Base-by-base conservation (phyloP, 176 grass and related monocot genomes). In the Musa beccarii region DNA sequence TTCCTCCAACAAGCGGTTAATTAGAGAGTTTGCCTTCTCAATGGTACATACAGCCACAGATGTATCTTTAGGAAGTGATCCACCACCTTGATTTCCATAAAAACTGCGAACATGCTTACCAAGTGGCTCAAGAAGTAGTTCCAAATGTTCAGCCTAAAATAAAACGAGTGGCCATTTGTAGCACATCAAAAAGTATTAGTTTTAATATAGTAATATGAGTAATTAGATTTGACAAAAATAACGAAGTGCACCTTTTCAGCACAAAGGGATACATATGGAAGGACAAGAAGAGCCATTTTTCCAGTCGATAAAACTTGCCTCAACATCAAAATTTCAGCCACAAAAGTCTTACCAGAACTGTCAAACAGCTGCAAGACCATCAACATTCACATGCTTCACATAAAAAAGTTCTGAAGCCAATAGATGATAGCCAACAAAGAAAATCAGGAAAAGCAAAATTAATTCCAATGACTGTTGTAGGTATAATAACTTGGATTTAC, bases 341-440 rank as follows among this genome's bases (percentile, higher is more conserved):
- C 90, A 85, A 98, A 98, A 86, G 90, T 98, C 84, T 98, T 98
- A 81, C 94, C 94, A 87, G 94, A 84, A 69, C 94, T 97, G 86
- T 56, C 52, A 71, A 66, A 73, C 20, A 52, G 53, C 11, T 34
- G 23, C 22, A 74, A 49, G 11, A 66, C 15, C n/a, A 21, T 19
- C 3, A n/a, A 61, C 57, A 61, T n/a, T 29, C 24, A 67, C 64
- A 29, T 43, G 34, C 34, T 43, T 43, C 34, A 43, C 34, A 43
- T 43, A 43, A 43, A 43, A 43, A 43, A 43, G 34, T 43, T 43
- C 34, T 43, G 34, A 43, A 43, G 34, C 34, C 34, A 43, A 43
- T 43, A 43, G 4, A 43, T 43, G 34, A 43, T 34, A 67, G 20
- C 22, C 3, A 26, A 19, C 26, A 26, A 66, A 66, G 22, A 66